Evolutionary conservation across 2,329 filamentous ascomycete species (phyloP).

Genomic region (Claviceps maximensis): DNA sequence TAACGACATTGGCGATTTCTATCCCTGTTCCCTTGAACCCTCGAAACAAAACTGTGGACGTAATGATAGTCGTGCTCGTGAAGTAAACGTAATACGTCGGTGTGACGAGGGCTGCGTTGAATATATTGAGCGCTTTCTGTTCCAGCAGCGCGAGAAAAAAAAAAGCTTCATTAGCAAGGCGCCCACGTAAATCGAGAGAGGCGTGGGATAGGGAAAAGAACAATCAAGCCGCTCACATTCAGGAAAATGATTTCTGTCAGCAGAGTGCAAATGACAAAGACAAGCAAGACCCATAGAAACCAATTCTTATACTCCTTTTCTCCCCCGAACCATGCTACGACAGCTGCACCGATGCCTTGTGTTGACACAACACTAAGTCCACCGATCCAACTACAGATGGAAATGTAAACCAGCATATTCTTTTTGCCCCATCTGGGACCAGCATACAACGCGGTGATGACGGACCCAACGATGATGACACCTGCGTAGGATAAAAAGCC

Average conservation of each 20-base stretch:
- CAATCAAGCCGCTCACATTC: conserved; percentile 51
- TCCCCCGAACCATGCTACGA: conserved; percentile 73
- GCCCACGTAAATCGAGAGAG: background rate
- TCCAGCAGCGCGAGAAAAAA: background rate
- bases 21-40: conserved; percentile 80
- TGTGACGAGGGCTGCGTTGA: conserved; percentile 92
- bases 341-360: conserved; percentile 81
- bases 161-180: background rate
- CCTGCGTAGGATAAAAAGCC: conserved; percentile 79
- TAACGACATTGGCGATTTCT: conserved; percentile 76
- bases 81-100: conserved; percentile 99
- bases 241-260: conserved; percentile 90
- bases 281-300: conserved; percentile 86
- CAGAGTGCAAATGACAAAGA: conserved; percentile 81
- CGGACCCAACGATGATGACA: conserved; percentile 61
- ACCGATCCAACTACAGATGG: conserved; percentile 88
- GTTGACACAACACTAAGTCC: conserved; percentile 90
- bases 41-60: conserved; percentile 80
- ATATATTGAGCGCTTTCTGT: conserved; percentile 95
- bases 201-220: background rate
- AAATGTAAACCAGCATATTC: conserved; percentile 95
- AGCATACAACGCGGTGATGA: conserved; percentile 63
- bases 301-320: conserved; percentile 88
- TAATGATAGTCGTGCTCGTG: conserved; percentile 88
- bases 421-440: conserved; percentile 87